Conservation (phyloP, 345 rosid species). For the Syzygium aqueum region DNA sequence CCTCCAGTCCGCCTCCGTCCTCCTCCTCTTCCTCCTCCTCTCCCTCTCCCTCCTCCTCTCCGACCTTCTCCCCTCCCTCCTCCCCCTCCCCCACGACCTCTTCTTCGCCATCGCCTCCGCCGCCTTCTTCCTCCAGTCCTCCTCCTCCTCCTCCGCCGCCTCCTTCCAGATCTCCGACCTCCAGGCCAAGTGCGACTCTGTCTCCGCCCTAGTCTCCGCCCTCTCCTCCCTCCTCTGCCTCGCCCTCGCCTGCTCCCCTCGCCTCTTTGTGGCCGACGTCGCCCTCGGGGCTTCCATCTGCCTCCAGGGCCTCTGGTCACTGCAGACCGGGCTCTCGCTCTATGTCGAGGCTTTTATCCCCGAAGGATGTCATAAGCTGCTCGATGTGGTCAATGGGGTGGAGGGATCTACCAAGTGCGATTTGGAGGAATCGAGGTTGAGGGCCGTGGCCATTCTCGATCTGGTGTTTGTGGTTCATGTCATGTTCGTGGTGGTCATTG, state of each 20-base stretch:
- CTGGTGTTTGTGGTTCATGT: constrained; percentile 66
- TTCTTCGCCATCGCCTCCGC: constrained; percentile 81
- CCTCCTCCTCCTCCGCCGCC: constrained; percentile 50
- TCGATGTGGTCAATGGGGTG: constrained; percentile 65
- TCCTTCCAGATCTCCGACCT: constrained; percentile 73
- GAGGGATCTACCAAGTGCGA: constrained; percentile 90
- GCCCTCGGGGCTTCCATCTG: constrained; percentile 61
- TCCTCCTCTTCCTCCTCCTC: constrained; percentile 77
- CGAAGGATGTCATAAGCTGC: constrained; percentile 69
- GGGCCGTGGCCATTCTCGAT: constrained; percentile 85
- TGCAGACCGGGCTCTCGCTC: constrained; percentile 83
- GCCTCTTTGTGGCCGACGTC: constrained; percentile 61
- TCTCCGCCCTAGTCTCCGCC: constrained; percentile 60
- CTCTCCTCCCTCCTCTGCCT: constrained; percentile 53
- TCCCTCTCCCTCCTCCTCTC: constrained; percentile 52
- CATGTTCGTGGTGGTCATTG: constrained; percentile 42
- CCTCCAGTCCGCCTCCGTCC: constrained; percentile 69
- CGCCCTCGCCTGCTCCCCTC: constrained; percentile 56
- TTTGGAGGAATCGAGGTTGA: constrained; percentile 55
- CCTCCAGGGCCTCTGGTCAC: constrained; percentile 79
- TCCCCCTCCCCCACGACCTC: constrained; percentile 65
- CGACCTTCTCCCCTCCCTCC: constrained; percentile 47
- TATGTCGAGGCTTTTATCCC: constrained; percentile 87
- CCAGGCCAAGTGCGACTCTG: constrained; percentile 67
- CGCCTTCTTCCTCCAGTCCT: constrained; percentile 63